Percentiles rank a stretch among this genome's conserved stretches.
Evolutionary conservation across 2,329 filamentous ascomycete genomes (phyloP).

Genomic region (Sporothrix luriei): DNA sequence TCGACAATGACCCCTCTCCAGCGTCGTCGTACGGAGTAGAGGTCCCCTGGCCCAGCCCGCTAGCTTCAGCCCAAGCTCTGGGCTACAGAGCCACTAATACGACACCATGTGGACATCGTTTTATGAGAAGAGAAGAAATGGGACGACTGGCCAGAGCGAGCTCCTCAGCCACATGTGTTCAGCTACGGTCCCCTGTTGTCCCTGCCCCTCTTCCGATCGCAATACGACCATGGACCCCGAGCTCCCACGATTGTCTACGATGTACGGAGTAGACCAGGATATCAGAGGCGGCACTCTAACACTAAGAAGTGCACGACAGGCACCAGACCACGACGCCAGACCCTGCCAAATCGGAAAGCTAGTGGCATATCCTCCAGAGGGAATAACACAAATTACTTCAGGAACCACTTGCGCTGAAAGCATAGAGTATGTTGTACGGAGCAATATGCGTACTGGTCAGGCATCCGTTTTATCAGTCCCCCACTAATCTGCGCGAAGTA

Average conservation of each 20-base stretch:
- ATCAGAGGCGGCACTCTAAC: not conserved
- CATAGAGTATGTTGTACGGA: too few relatives aligned
- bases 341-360: conserved; percentile 9
- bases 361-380: conserved; percentile 12
- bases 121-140: not conserved
- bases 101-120: conserved; percentile 16
- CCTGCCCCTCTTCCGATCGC: conserved; percentile 1
- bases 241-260: not conserved
- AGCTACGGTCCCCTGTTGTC: not conserved
- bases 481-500: not conserved
- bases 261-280: not conserved
- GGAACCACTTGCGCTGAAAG: not conserved
- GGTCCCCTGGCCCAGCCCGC: not conserved
- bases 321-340: conserved; percentile 2
- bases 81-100: conserved; percentile 15
- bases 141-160: not conserved
- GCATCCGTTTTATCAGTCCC: not conserved
- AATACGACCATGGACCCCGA: conserved; percentile 15
- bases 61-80: conserved; percentile 13
- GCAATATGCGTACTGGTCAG: conserved; percentile 3
- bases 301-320: not conserved
- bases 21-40: not conserved
- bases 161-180: not conserved
- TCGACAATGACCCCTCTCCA: too few relatives aligned
- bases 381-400: not conserved